Conservation (phyloP, 2,329 filamentous ascomycete species). For the Ophiosphaerella korrae region DNA sequence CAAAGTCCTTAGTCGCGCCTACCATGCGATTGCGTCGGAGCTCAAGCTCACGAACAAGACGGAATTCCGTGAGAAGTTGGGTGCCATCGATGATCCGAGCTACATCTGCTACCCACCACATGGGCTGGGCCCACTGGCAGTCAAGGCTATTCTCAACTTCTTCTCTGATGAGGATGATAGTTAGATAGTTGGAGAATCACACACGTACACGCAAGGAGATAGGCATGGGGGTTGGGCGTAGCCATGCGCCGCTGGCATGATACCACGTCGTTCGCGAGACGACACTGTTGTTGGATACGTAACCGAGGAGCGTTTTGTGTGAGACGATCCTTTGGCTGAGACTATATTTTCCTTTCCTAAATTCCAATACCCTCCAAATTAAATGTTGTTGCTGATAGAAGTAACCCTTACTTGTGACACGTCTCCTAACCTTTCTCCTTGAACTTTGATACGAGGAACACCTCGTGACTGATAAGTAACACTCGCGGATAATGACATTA, state of each 20-base stretch:
- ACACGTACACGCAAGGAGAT: constrained; percentile 10
- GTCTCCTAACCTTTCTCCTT: no score
- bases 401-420: no score
- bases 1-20: constrained; percentile 80
- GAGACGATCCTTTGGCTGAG: no score
- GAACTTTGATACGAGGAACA: no score
- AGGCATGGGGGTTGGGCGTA: not conserved
- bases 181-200: constrained; percentile 15
- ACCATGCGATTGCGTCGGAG: constrained; percentile 79
- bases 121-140: constrained; percentile 79
- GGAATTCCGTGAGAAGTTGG: constrained; percentile 90
- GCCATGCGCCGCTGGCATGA: constrained; percentile 16
- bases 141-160: constrained; percentile 86
- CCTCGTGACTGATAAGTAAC: no score
- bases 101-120: constrained; percentile 91
- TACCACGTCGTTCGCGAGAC: constrained; percentile 14
- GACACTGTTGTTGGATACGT: no score
- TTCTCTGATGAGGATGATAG: constrained; percentile 70
- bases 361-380: no score
- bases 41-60: constrained; percentile 82
- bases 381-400: no score
- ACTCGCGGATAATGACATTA: no score
- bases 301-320: no score
- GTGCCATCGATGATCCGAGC: constrained; percentile 79
- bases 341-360: no score